phyloP scores from a whole-genome alignment of 1,284 basidiomycete genomes.

The Puccinia triticina region DNA sequence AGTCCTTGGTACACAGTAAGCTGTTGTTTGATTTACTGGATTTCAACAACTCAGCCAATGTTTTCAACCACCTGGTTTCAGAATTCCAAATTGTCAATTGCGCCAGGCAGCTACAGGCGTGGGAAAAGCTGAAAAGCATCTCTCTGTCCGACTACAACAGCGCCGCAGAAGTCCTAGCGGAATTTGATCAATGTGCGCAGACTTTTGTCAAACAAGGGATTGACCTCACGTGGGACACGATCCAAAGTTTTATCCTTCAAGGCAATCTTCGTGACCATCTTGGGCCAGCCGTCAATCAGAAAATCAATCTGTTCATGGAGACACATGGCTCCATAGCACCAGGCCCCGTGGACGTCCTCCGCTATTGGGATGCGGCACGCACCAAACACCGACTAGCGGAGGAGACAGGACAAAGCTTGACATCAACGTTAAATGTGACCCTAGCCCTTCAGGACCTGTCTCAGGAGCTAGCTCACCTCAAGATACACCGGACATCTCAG shows the following conservation, averaged over 20 bases:
- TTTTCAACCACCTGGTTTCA: neutral
- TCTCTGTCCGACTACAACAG: no score
- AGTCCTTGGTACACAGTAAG: no score
- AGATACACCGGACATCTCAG: neutral
- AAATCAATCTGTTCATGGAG: slow-evolving; percentile 4
- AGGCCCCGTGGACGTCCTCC: neutral
- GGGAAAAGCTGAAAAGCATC: no score
- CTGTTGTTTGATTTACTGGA: neutral
- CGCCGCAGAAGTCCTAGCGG: neutral
- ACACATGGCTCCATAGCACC: neutral
- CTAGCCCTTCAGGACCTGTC: neutral
- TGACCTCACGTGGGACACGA: neutral
- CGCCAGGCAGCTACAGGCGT: no score
- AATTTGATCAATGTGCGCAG: neutral
- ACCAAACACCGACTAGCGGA: neutral
- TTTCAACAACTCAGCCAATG: neutral
- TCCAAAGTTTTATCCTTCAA: no score
- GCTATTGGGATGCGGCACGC: neutral
- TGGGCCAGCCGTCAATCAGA: neutral
- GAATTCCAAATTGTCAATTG: neutral
- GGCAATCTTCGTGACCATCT: neutral
- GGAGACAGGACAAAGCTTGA: neutral
- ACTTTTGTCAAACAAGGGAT: neutral
- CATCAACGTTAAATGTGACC: neutral
- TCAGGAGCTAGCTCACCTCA: no score